phyloP scores from a whole-genome alignment of 768 basidiomycete genomes.

The Pulveroboletus ravenelii region DNA sequence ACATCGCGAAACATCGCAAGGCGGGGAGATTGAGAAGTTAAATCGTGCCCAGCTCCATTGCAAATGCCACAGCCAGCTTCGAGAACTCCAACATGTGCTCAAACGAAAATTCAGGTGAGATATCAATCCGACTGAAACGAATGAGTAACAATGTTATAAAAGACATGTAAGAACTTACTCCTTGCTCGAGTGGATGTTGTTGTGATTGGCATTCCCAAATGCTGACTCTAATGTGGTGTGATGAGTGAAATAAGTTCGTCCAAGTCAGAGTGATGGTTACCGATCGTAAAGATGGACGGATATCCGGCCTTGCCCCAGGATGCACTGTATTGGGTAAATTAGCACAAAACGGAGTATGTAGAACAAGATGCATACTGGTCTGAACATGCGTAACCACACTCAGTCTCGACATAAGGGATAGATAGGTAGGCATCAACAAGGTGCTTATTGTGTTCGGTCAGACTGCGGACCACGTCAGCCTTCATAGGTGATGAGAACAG shows the following conservation, averaged over 20 bases:
- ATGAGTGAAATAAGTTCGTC: background rate
- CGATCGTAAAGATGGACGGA: conserved; percentile 79
- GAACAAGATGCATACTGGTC: conserved; percentile 64
- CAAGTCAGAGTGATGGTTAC: conserved; percentile 8
- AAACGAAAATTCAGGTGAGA: conserved; percentile 87
- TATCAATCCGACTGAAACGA: conserved; percentile 64
- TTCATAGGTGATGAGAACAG: conserved; percentile 13
- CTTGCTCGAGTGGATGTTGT: conserved; percentile 72
- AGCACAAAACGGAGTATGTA: conserved; percentile 14
- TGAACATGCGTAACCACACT: conserved; percentile 92
- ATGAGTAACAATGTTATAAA: conserved; percentile 33
- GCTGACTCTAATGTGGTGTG: conserved; percentile 45
- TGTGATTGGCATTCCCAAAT: conserved; percentile 67
- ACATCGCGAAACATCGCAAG: background rate
- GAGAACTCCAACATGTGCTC: conserved; percentile 86
- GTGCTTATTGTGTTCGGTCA: conserved; percentile 76
- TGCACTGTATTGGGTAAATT: conserved; percentile 40
- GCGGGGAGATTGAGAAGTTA: background rate
- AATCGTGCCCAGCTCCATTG: conserved; percentile 63
- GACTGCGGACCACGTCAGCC: conserved; percentile 36
- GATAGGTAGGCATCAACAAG: conserved; percentile 72
- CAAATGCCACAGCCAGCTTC: conserved; percentile 76
- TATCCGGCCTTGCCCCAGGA: conserved; percentile 87
- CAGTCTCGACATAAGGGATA: conserved; percentile 78
- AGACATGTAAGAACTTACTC: conserved; percentile 58